Base-by-base conservation (phyloP, 164 flowering plant genomes). In the Tetracentron sinense region DNA sequence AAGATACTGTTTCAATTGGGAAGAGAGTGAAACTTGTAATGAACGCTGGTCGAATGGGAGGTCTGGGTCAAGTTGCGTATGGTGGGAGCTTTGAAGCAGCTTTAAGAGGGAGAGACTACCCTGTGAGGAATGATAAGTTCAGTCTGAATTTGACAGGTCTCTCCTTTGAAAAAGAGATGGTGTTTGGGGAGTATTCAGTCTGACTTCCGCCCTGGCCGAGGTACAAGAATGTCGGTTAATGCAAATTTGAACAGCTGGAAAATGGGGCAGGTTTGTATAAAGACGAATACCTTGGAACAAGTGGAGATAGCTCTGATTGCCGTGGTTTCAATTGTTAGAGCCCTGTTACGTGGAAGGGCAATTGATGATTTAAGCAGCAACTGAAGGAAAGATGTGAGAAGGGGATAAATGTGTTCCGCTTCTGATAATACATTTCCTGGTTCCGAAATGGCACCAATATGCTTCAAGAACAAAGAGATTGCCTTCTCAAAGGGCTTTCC, bases 191-290 rank as follows among this genome's bases (percentile, higher is more conserved):
- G 70, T 65, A 50, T 92, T 61, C 79, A 80, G 59, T 74, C 89
- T 28, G 87, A 84, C 48, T 87, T 92, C 61, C 76, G 88, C 47
- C 65, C 81, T 22, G 64, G 55, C 17, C 85, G 89, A 42, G 78
- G 81, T 38, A 70, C 80, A 63, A 79, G 51, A 61, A 61, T 90
- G 78, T 82, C 92, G 0, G 73, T 88, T 4, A 87, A 78, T 74
- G 89, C 75, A 26, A 92, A 87, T 75, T 17, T 92, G 59, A 92
- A 92, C 66, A 88, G 74, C 74, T 77, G 77, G 54, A 83, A 79
- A 74, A 90, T 87, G 97, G 99, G 99, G 29, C 85, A 88, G 76
- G 25, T 92, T 55, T 63, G 71, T 60, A 33, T 95, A 26, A 89
- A 82, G 76, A 71, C 85, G 6, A 84, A 76, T 61, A 85, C 86